These are phyloP conservation scores for Lachnellula suecica DNA, from an alignment of 2,329 filamentous ascomycete species.

Conservation along the genomic window DNA sequence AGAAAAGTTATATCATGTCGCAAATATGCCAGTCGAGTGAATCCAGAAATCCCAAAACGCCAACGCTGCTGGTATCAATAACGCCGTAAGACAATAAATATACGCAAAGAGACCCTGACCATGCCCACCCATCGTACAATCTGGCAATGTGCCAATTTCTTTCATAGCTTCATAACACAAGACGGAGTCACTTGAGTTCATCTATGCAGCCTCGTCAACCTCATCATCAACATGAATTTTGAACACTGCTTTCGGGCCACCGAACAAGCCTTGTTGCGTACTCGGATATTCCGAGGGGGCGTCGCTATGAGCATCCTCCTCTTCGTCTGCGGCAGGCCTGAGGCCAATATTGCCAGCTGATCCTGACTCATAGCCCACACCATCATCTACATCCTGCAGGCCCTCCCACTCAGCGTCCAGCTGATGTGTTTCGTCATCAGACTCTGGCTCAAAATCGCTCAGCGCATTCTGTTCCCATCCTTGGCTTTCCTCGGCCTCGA, in stretches of 20 bases:
- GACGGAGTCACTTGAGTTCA: not conserved
- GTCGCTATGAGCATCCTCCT: constrained; percentile 32
- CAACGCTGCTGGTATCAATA: constrained; percentile 6
- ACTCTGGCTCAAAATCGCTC: constrained; percentile 18
- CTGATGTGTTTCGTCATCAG: constrained; percentile 3
- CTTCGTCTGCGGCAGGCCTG: constrained; percentile 20
- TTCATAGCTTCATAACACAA: not conserved
- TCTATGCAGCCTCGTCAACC: constrained; percentile 13
- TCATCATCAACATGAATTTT: constrained; percentile 31
- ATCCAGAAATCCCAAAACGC: constrained; percentile 1
- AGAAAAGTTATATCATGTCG: not conserved
- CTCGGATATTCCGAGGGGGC: constrained; percentile 55
- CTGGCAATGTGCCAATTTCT: not conserved
- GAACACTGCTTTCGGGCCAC: constrained; percentile 16
- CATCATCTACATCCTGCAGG: constrained; percentile 32
- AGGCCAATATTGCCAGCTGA: not conserved
- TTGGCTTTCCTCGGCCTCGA: constrained; percentile 28
- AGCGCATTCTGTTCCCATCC: constrained; percentile 22
- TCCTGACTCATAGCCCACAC: constrained; percentile 1
- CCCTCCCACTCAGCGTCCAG: constrained; percentile 28
- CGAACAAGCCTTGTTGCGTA: constrained; percentile 37
- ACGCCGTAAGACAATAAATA: not conserved
- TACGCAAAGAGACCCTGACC: not conserved
- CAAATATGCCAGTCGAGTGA: not conserved
- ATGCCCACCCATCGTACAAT: not conserved